phyloP scores from a whole-genome alignment of 169 alveolate genomes.

The Plasmodium falciparum region DNA sequence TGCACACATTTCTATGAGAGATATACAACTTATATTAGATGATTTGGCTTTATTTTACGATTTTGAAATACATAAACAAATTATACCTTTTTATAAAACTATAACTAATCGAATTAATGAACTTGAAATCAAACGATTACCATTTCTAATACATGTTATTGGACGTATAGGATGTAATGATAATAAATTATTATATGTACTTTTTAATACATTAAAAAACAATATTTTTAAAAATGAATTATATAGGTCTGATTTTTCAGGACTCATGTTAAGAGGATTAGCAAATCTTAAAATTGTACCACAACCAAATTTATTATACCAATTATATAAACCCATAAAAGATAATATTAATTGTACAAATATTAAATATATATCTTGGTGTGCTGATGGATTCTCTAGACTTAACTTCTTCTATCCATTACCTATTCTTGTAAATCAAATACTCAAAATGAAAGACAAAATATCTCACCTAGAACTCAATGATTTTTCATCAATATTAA shows the following conservation, averaged over 20 bases:
- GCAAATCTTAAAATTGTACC: slow-evolving; percentile 82
- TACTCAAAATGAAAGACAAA: slow-evolving; percentile 76
- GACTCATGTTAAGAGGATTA: slow-evolving; percentile 84
- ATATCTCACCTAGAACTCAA: slow-evolving; percentile 83
- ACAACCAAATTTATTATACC: slow-evolving; percentile 78
- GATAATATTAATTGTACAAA: slow-evolving; percentile 78
- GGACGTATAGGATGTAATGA: slow-evolving; percentile 85
- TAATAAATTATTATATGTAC: slow-evolving; percentile 77
- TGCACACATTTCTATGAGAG: slow-evolving; percentile 85
- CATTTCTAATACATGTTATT: slow-evolving; percentile 83
- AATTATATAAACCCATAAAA: slow-evolving; percentile 78
- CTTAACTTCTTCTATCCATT: slow-evolving; percentile 79
- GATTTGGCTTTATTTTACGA: slow-evolving; percentile 86
- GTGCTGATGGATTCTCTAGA: slow-evolving; percentile 82
- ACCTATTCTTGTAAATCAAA: slow-evolving; percentile 82
- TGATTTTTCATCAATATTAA: slow-evolving; percentile 81
- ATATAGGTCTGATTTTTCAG: slow-evolving; percentile 81
- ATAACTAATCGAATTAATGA: slow-evolving; percentile 80
- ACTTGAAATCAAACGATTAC: slow-evolving; percentile 82
- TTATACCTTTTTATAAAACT: slow-evolving; percentile 79
- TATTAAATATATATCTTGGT: slow-evolving; percentile 86
- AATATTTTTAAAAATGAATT: slow-evolving; percentile 79
- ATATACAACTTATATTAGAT: slow-evolving; percentile 84
- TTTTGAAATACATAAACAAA: slow-evolving; percentile 83
- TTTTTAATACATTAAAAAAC: slow-evolving; percentile 75